Evolutionary conservation across 495 filamentous ascomycete species (phyloP).

Genomic region (Aspergillus campestris): DNA sequence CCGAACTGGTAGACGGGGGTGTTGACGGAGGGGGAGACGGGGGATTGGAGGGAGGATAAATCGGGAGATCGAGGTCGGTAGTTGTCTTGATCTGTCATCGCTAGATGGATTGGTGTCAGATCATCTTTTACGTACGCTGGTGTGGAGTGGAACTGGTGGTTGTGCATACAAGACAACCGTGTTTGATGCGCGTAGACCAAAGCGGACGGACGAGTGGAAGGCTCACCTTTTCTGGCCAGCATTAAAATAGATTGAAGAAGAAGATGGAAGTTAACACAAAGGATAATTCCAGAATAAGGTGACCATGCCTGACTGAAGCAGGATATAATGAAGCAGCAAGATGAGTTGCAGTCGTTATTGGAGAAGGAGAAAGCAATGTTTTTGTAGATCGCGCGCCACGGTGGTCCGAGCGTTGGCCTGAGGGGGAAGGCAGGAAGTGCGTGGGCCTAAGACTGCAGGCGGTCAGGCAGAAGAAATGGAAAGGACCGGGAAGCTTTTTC

Average conservation of each 20-base stretch:
- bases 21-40: conserved; percentile 20
- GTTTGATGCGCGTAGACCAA: too few relatives aligned
- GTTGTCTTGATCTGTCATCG: conserved; percentile 37
- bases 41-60: conserved; percentile 39
- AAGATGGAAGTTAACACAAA: too few relatives aligned
- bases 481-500: conserved; percentile 8
- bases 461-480: conserved; percentile 11
- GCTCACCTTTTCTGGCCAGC: too few relatives aligned
- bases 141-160: too few relatives aligned
- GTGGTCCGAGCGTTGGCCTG: conserved; percentile 8
- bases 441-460: conserved; percentile 14
- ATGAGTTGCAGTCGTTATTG: too few relatives aligned
- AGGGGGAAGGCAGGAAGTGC: conserved; percentile 6
- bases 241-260: too few relatives aligned
- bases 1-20: conserved; percentile 28
- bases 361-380: background rate
- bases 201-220: too few relatives aligned
- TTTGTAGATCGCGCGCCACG: conserved; percentile 9
- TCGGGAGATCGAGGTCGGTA: conserved; percentile 39
- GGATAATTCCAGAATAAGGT: too few relatives aligned
- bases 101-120: conserved; percentile 9
- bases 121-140: too few relatives aligned
- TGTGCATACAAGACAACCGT: too few relatives aligned
- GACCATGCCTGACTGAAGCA: too few relatives aligned
- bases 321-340: too few relatives aligned